Evolutionary conservation across 2,329 filamentous ascomycete genomes (phyloP).

Genomic region (Aspergillus novofumigatus): DNA sequence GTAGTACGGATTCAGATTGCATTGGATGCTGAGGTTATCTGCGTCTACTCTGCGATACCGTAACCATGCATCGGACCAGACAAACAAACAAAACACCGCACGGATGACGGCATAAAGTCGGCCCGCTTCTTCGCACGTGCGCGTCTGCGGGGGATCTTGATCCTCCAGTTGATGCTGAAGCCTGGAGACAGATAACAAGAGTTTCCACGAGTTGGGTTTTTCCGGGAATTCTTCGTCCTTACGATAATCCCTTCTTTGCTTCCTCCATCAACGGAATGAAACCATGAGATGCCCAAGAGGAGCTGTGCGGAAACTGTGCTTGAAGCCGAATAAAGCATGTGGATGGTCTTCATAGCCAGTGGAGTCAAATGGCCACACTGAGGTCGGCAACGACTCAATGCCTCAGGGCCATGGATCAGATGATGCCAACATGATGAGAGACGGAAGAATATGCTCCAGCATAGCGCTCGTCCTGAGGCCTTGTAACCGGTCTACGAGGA

Average conservation of each 20-base stretch:
- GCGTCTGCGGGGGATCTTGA: neutral
- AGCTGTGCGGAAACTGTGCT: too few species aligned
- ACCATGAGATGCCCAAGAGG: too few species aligned
- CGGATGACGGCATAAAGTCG: constrained; percentile 12
- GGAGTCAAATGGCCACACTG: too few species aligned
- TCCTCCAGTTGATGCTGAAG: neutral
- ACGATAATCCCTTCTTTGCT: too few species aligned
- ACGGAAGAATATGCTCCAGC: neutral
- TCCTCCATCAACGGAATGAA: too few species aligned
- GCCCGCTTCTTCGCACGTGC: constrained; percentile 19
- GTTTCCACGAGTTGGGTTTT: neutral
- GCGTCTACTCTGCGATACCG: neutral
- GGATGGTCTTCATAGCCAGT: too few species aligned
- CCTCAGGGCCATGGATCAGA: neutral
- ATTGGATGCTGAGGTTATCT: neutral
- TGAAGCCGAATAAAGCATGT: too few species aligned
- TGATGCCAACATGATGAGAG: neutral
- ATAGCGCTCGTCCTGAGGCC: neutral
- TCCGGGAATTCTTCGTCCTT: too few species aligned
- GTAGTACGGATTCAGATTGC: neutral
- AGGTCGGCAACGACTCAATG: neutral
- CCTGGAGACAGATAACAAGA: neutral
- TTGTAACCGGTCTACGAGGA: neutral
- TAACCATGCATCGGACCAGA: constrained; percentile 1
- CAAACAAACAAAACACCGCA: constrained; percentile 14